A percentile compares a stretch with the other conserved stretches of the same genome.
These are phyloP conservation scores for Ceratobasidium sp. DNA, from an alignment of 1,284 basidiomycete genomes.

Conservation along the genomic window DNA sequence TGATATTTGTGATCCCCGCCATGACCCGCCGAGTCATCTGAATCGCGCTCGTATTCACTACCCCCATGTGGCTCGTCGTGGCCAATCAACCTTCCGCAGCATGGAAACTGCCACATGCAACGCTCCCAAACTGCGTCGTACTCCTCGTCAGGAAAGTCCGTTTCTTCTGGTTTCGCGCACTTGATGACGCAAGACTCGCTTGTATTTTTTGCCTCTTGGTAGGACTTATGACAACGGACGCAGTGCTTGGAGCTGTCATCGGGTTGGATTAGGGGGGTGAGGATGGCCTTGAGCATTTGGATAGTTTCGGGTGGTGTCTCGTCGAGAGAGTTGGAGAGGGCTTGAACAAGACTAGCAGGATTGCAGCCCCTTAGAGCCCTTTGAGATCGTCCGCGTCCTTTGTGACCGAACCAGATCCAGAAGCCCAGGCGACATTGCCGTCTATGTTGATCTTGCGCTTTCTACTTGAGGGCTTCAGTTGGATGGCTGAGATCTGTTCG, in stretches of 20 bases:
- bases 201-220: neutral
- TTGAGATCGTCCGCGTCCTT: neutral
- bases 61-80: neutral
- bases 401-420: neutral
- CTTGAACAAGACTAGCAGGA: neutral
- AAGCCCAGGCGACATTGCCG: neutral
- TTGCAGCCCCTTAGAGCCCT: neutral
- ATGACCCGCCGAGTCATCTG: neutral
- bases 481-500: neutral
- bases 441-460: slow-evolving; percentile 1
- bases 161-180: neutral
- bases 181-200: neutral
- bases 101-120: slow-evolving; percentile 2
- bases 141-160: neutral
- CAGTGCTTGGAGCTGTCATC: neutral
- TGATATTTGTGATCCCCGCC: neutral
- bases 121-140: neutral
- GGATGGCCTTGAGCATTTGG: neutral
- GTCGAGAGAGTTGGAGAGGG: neutral
- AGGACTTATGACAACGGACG: neutral
- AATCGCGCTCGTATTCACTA: neutral
- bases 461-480: neutral
- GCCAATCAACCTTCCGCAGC: neutral
- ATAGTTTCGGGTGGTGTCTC: neutral
- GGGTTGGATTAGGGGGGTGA: neutral